Base-by-base conservation (phyloP, 305 asterid species). In the Fraxinus dipetala region DNA sequence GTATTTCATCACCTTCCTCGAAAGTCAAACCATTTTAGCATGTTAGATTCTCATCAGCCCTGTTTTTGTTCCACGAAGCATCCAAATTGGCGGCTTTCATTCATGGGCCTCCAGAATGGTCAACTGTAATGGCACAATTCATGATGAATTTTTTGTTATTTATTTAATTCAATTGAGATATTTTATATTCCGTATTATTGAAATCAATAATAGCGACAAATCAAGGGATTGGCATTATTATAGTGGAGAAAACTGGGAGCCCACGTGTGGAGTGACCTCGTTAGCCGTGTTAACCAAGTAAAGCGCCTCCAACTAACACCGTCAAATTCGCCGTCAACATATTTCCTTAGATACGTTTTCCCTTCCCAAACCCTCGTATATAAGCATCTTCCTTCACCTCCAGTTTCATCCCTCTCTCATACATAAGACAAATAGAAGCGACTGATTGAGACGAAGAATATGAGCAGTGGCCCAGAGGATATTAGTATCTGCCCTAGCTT, bases 401-500 rank as follows among this genome's bases (percentile, higher is more conserved):
- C 84, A 22, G 5, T 78, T 2, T 14, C 81, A 10, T 40, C 32
- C 38, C 83, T 59, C 70, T 75, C 22, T 56, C 20, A 38, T 36
- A 26, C 76, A 76, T 38, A 78, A 61, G 10, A 6, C 76, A 51
- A 6, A 51, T 8, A 54, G 38, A 11, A 26, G 30, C 6, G 22
- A 9, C 24, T 18, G 31, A 34, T 10, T 75, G 48, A 72, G 24
- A 76, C 56, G 13, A 65, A 24, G 8, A 76, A 31, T 24, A 87
- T 85, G 88, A 82, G 85, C n/a, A 67, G 28, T 80, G 54, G 32
- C 59, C 36, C 34, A 20, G 84, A 81, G 2, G 87, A 84, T 75
- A 75, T 13, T 18, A 80, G 78, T 32, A 7, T 81, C 18, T 84
- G 90, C 48, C 92, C 91, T 14, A 92, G 96, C 88, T 92, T 92